These are phyloP conservation scores for Microbotryomycetes sp. DNA, from an alignment of 1,284 basidiomycete genomes.

Conservation along the genomic window DNA sequence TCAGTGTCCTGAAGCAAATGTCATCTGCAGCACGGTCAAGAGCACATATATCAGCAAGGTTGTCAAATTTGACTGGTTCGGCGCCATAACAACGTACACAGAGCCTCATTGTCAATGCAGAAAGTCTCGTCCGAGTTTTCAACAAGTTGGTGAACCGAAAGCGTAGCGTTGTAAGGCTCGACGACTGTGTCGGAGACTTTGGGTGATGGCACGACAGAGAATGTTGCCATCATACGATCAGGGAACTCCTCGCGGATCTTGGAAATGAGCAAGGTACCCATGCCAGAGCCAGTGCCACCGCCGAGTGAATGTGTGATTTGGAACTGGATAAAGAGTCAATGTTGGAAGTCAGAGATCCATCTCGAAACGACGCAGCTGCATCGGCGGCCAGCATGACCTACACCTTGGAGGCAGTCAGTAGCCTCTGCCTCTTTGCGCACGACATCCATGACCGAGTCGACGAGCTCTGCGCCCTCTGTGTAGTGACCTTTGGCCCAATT, in stretches of 20 bases:
- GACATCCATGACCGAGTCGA: slow-evolving; percentile 53
- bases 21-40: slow-evolving; percentile 32
- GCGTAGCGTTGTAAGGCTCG: slow-evolving; percentile 80
- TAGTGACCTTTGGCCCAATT: slow-evolving; percentile 55
- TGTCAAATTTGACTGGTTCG: background rate
- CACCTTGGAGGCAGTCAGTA: slow-evolving; percentile 49
- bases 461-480: slow-evolving; percentile 50
- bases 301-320: slow-evolving; percentile 89
- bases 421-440: slow-evolving; percentile 53
- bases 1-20: slow-evolving; percentile 38
- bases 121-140: slow-evolving; percentile 74
- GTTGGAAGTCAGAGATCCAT: slow-evolving; percentile 23
- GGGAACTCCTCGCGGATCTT: slow-evolving; percentile 78
- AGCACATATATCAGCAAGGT: background rate
- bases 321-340: slow-evolving; percentile 50
- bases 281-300: slow-evolving; percentile 83
- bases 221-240: slow-evolving; percentile 89
- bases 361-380: slow-evolving; percentile 24
- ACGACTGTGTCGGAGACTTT: slow-evolving; percentile 95
- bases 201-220: slow-evolving; percentile 84
- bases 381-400: slow-evolving; percentile 25
- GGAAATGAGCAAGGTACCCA: slow-evolving; percentile 72
- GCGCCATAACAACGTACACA: background rate
- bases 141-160: slow-evolving; percentile 84
- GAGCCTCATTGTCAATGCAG: slow-evolving; percentile 34